Evolutionary conservation across 805 yeast species (phyloP), one percentile per base, ranked within the genome.

Genomic region (Ascoidea tarda): DNA sequence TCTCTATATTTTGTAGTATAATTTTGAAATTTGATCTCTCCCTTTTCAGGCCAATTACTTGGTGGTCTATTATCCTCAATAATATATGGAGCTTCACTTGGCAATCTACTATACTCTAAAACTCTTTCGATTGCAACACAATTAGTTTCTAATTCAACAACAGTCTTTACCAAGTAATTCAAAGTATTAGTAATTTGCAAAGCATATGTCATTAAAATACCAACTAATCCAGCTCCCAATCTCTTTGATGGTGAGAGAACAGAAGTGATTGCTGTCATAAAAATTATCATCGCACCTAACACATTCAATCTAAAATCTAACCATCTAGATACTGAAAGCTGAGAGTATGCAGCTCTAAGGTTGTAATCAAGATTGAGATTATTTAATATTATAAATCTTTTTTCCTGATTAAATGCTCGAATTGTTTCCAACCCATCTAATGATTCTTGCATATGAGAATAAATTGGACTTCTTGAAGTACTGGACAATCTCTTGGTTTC

Each of bases 391-490:
- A 70, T 68, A 66, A 88, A 89, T 53, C 95, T 71, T 5, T 70
- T 73, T 32, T 66, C 66, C 57, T 87, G 95, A n/a, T 74, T 70
- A 61, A 76, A 90, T 0, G 96, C 96, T 49, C 84, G 72, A 53
- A 89, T 81, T 0, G 95, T 89, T 49, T 80, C 79, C 28, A 83
- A 77, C 10, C 96, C 96, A 38, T 74, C 75, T 50, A 89, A 67
- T 2, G 89, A 81, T 62, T 89, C 96, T 62, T 86, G 90, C 57
- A 89, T 74, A 58, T 84, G 88, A 0, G 95, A 84, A 69, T 77
- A 84, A 16, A 87, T 79, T 2, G 96, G 96, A 53, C 87, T 78
- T 60, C 78, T 75, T 5, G 91, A 75, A 28, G 80, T 73, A 51
- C 85, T 79, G 49, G 77, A 79, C 51, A 87, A 69, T 60, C 96